These are phyloP conservation scores for Yarrowia galli DNA, from an alignment of 1,139 yeast genomes.

Conservation along the genomic window DNA sequence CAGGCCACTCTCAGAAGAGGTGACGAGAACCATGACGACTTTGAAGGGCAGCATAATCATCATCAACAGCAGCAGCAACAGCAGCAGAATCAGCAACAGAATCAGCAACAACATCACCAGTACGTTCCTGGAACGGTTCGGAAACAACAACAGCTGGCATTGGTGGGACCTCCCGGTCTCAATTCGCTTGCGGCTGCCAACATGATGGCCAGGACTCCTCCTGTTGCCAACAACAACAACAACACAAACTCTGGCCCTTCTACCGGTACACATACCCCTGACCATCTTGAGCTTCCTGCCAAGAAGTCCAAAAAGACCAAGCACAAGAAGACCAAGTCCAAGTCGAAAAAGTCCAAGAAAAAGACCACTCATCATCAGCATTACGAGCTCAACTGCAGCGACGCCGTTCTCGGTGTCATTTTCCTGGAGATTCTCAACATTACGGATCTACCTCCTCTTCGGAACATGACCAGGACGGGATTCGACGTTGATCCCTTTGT, in stretches of 20 bases:
- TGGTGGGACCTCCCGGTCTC: slow-evolving; percentile 16
- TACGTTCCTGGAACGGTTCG: background rate
- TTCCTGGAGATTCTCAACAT: slow-evolving; percentile 80
- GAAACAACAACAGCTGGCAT: slow-evolving; percentile 6
- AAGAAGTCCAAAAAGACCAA: background rate
- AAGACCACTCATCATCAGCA: slow-evolving; percentile 39
- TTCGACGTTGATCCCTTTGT: slow-evolving; percentile 98
- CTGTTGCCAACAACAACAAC: background rate
- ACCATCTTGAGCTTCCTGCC: slow-evolving; percentile 7
- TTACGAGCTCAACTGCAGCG: slow-evolving; percentile 51
- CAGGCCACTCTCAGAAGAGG: slow-evolving; percentile 19
- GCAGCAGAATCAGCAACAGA: background rate
- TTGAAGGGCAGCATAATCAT: background rate
- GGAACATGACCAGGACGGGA: slow-evolving; percentile 63
- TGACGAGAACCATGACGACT: slow-evolving; percentile 15
- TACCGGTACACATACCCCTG: slow-evolving; percentile 10
- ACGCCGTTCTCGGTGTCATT: slow-evolving; percentile 70
- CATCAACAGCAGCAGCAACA: background rate
- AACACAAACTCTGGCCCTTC: background rate
- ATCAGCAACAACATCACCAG: background rate
- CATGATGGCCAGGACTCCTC: slow-evolving; percentile 15
- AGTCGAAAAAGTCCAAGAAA: slow-evolving; percentile 22
- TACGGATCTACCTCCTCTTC: slow-evolving; percentile 55
- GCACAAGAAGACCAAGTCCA: background rate
- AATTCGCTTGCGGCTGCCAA: slow-evolving; percentile 9